Conservation (phyloP, 1,284 basidiomycete species). For the Trichosporon inkin region DNA sequence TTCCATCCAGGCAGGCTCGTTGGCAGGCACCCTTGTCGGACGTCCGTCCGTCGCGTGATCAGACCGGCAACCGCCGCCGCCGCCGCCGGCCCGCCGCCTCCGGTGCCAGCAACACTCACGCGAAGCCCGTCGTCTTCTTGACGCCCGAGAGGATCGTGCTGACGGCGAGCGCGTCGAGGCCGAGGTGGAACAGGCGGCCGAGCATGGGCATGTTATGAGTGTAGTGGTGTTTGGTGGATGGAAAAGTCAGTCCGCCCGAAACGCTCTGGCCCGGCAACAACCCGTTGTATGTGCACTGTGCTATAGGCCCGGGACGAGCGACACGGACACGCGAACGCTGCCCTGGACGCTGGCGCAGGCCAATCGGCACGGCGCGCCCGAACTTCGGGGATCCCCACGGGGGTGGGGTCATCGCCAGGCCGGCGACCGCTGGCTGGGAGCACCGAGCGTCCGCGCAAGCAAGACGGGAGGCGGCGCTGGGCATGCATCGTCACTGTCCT, state of each 20-base stretch:
- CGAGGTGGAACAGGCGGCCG: slow-evolving; percentile 77
- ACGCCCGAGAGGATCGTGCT: slow-evolving; percentile 89
- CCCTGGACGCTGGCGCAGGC: background rate
- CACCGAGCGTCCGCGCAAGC: no score
- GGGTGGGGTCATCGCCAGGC: background rate
- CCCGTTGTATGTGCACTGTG: no score
- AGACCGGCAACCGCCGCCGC: no score
- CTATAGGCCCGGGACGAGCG: no score
- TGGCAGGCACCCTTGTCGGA: background rate
- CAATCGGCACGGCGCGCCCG: background rate
- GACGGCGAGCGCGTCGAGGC: slow-evolving; percentile 76
- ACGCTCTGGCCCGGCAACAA: background rate
- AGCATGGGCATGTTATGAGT: slow-evolving; percentile 48
- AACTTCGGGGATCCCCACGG: background rate
- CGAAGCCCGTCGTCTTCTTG: slow-evolving; percentile 80
- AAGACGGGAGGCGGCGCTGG: background rate
- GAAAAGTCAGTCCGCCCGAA: background rate
- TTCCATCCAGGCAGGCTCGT: no score
- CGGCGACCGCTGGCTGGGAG: background rate
- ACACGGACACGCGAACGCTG: background rate
- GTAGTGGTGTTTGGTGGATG: background rate
- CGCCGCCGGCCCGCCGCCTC: no score
- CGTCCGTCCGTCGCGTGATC: background rate
- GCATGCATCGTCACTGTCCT: background rate
- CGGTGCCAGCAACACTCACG: slow-evolving; percentile 57